A percentile compares a stretch with the other conserved stretches of the same genome.
phyloP scores from a whole-genome alignment of 345 rosid genomes.

The Lepidium sativum region DNA sequence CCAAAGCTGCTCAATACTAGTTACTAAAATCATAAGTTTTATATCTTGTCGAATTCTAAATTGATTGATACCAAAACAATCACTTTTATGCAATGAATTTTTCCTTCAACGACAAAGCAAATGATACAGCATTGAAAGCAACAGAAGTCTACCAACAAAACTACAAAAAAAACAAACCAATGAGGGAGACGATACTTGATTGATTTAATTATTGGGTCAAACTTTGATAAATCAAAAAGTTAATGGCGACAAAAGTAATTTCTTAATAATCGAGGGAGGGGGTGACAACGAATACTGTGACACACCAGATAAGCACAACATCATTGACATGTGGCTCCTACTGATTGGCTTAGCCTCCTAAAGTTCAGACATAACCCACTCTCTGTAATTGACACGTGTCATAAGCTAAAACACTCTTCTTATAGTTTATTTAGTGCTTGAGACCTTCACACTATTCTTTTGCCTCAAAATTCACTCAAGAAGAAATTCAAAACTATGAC shows the following conservation, averaged over 20 bases:
- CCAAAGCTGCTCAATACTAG: neutral
- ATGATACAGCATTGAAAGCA: conserved; percentile 6
- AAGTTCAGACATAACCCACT: conserved; percentile 28
- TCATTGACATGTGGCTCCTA: conserved; percentile 23
- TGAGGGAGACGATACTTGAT: neutral
- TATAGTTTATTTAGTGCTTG: neutral
- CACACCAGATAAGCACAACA: conserved; percentile 40
- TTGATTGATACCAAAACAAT: conserved; percentile 13
- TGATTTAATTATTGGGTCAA: neutral
- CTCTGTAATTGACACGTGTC: conserved; percentile 31
- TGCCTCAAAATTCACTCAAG: neutral
- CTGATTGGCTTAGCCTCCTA: conserved; percentile 12
- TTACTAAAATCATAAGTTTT: neutral
- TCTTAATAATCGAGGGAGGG: conserved; percentile 1
- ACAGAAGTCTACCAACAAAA: conserved; percentile 22
- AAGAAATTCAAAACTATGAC: conserved; percentile 16
- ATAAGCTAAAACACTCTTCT: neutral
- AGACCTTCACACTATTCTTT: conserved; percentile 1
- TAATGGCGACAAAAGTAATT: conserved; percentile 4
- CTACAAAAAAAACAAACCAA: conserved; percentile 6
- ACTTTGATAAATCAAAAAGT: neutral
- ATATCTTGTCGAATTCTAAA: neutral
- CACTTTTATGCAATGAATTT: conserved; percentile 13
- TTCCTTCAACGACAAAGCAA: conserved; percentile 5
- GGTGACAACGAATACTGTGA: neutral